Evolutionary conservation across 2,329 filamentous ascomycete species (phyloP).

Genomic region (Diplodia intermedia): DNA sequence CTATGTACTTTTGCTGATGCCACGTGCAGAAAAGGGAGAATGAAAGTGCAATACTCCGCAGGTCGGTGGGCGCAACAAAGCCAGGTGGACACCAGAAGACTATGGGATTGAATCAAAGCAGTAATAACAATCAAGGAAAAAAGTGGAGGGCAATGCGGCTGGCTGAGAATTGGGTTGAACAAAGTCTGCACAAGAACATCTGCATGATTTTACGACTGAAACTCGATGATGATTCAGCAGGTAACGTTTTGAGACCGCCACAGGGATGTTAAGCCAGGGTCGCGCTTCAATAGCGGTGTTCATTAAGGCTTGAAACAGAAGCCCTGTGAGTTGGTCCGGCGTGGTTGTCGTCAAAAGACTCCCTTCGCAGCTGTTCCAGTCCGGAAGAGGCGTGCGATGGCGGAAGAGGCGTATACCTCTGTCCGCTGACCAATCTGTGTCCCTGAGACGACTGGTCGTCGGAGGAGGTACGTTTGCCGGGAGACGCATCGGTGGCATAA

Average conservation of each 20-base stretch:
- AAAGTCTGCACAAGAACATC: neutral
- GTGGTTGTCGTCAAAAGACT: conserved; percentile 34
- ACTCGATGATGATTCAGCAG: too few relatives aligned
- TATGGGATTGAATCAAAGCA: neutral
- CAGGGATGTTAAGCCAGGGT: neutral
- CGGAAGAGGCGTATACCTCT: conserved; percentile 47
- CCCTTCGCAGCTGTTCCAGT: conserved; percentile 34
- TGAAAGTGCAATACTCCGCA: neutral
- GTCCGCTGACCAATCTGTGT: conserved; percentile 50
- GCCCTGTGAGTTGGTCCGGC: conserved; percentile 5
- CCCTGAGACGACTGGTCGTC: conserved; percentile 38
- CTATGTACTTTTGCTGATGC: neutral
- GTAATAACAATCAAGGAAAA: neutral
- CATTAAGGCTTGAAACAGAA: conserved; percentile 9
- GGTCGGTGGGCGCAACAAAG: neutral
- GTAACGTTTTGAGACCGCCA: neutral
- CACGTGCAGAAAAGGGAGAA: neutral
- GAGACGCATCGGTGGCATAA: conserved; percentile 46
- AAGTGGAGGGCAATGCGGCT: neutral
- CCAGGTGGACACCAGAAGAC: neutral
- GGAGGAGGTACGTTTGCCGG: conserved; percentile 41
- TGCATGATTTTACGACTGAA: neutral
- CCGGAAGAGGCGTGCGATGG: conserved; percentile 21
- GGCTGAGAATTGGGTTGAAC: neutral
- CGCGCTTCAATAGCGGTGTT: neutral